Evolutionary conservation across 1,284 basidiomycete species (phyloP), one percentile per base, ranked within the genome.

Genomic region (Puccinia coronata): DNA sequence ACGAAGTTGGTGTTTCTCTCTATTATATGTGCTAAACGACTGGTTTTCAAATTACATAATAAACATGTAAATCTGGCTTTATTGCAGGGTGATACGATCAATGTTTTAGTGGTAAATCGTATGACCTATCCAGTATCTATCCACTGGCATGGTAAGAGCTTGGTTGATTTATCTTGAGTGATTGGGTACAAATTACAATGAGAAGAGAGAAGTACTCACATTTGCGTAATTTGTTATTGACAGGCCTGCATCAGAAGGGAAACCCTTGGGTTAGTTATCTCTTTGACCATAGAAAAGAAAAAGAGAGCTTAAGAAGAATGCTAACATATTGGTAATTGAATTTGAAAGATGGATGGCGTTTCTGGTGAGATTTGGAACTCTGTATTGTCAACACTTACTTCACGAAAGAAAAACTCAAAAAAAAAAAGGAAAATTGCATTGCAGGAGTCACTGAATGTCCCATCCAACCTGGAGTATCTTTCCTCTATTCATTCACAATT

Each of bases 81-180:
- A 39, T 63, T 25, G 9, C 61, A 80, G 67, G 77, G 87, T 47
- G 88, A 89, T 82, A 85, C 87, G 2, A 82, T 89, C 51, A 82
- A 88, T 59, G 86, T 89, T 6, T 86, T 86, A 53, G 88, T 89
- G 39, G 86, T 85, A 41, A 89, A 89, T 84, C 84, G 84, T n/a
- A 83, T 88, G 28, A 86, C 86, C 59, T 83, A 86, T 39, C 86
- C 69, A 36, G 87, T 87, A 0, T 81, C 87, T 0, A 86, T 89
- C 23, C 88, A 89, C 81, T 88, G 87, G 87, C 88, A 89, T 73
- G 89, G 72, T 74, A 49, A 36, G 72, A 8, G 14, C 31, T 12
- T 23, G 43, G 12, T 18, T 20, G n/a, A 47, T 53, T 31, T 51
- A 14, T 14, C 34, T 8, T 51, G 70, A 16, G 11, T 34, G 9